Conservation (phyloP, 352 stramenopile species). For the Globisporangium cystogenes region DNA sequence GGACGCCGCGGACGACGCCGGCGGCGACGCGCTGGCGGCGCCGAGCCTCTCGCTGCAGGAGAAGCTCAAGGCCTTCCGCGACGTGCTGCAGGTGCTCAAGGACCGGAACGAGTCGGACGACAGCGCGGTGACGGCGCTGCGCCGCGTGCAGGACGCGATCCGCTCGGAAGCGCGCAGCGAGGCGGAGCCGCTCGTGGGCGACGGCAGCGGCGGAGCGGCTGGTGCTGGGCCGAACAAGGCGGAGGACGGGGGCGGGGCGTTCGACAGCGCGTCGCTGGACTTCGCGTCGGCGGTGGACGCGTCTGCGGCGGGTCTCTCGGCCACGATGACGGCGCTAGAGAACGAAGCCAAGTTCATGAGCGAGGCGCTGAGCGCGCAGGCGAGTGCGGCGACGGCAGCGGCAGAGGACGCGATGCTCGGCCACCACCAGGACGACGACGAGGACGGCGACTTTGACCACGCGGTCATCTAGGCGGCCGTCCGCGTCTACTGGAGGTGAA, state of each 20-base stretch:
- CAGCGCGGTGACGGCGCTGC: conserved; percentile 42
- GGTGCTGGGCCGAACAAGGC: not conserved
- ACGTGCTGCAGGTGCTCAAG: conserved; percentile 70
- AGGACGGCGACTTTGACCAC: conserved; percentile 3
- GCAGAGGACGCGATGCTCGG: not conserved
- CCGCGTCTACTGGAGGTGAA: no score
- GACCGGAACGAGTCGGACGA: conserved; percentile 64
- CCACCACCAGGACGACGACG: conserved; percentile 2
- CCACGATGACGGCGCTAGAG: conserved; percentile 12
- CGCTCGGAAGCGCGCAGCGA: conserved; percentile 33
- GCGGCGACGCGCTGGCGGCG: no score
- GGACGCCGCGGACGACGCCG: conserved; percentile 2
- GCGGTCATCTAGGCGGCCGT: not conserved
- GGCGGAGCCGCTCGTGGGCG: not conserved
- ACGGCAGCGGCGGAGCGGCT: not conserved
- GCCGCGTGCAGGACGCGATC: conserved; percentile 62
- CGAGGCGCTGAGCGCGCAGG: conserved; percentile 9
- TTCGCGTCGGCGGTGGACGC: conserved; percentile 6
- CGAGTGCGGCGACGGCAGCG: not conserved
- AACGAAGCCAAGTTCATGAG: conserved; percentile 12
- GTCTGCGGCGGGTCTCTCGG: conserved; percentile 5
- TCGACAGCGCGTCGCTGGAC: conserved; percentile 13
- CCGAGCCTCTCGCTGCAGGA: conserved; percentile 61
- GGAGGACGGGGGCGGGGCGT: not conserved
- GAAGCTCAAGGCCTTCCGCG: conserved; percentile 74